Percentiles rank a stretch among this genome's conserved stretches.
Evolutionary conservation across 257 asterid genomes (phyloP).

Genomic region (Ocimum tenuiflorum): DNA sequence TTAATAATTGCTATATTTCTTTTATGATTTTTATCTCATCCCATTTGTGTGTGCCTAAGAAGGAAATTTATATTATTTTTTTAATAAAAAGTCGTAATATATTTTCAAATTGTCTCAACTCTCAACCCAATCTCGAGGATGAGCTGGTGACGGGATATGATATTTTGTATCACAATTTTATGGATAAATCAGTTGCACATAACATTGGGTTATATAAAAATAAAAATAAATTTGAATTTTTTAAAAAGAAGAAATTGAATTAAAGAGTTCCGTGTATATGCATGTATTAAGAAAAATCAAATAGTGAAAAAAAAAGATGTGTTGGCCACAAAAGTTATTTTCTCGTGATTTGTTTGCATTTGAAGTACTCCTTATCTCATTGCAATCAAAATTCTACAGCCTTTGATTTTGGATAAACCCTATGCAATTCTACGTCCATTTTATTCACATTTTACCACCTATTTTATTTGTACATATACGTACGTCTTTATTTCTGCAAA

Average conservation of each 20-base stretch:
- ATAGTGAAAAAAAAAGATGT: neutral
- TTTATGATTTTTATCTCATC: neutral
- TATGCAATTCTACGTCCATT: neutral
- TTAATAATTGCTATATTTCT: neutral
- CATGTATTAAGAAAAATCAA: neutral
- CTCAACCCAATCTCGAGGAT: too few species aligned
- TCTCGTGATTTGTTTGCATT: slow-evolving; percentile 1
- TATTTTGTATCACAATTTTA: too few species aligned
- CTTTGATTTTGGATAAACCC: slow-evolving; percentile 31
- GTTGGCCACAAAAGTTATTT: slow-evolving; percentile 33
- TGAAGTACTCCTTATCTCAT: slow-evolving; percentile 31
- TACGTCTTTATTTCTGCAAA: too few species aligned
- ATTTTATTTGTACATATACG: neutral
- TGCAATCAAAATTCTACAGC: slow-evolving; percentile 18
- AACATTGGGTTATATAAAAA: too few species aligned
- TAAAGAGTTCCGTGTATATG: neutral
- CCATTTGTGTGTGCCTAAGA: neutral
- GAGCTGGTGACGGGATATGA: too few species aligned
- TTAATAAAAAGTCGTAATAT: too few species aligned
- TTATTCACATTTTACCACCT: neutral
- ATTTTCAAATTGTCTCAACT: too few species aligned
- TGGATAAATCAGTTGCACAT: too few species aligned
- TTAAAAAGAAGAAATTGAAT: neutral
- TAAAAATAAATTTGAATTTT: too few species aligned
- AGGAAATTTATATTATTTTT: neutral